phyloP scores from a whole-genome alignment of 257 asterid species.

The Nicotiana tabacum region DNA sequence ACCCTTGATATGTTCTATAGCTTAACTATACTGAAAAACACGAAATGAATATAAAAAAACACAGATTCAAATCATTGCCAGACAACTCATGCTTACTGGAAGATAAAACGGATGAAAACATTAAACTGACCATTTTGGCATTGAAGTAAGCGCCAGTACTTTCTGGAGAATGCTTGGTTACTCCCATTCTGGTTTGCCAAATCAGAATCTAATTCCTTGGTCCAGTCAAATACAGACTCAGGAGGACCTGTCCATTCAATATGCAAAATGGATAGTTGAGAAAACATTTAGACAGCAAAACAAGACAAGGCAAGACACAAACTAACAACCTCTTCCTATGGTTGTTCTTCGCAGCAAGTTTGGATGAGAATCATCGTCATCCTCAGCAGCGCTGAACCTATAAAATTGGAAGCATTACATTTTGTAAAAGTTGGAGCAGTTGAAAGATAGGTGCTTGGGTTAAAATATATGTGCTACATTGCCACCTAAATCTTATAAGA shows the following conservation, averaged over 20 bases:
- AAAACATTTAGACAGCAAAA: neutral
- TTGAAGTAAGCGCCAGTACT: constrained; percentile 89
- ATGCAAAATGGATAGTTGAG: constrained; percentile 8
- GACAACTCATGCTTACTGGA: constrained; percentile 7
- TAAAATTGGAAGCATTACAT: constrained; percentile 7
- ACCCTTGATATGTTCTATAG: neutral
- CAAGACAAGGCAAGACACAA: constrained; percentile 20
- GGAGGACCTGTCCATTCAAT: constrained; percentile 65
- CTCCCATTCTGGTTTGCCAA: constrained; percentile 55
- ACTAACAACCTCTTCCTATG: constrained; percentile 62
- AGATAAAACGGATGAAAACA: constrained; percentile 1
- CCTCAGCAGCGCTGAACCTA: constrained; percentile 83
- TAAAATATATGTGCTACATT: neutral
- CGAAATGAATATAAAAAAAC: neutral
- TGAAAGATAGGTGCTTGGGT: neutral
- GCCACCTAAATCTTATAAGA: neutral
- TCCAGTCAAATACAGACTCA: constrained; percentile 82
- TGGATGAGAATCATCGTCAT: constrained; percentile 47
- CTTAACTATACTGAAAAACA: neutral
- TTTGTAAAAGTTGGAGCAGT: neutral
- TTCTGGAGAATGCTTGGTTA: constrained; percentile 74
- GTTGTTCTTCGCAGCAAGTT: constrained; percentile 62
- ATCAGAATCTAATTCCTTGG: constrained; percentile 70
- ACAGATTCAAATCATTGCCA: constrained; percentile 3
- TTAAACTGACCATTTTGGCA: constrained; percentile 75